Percentiles rank a stretch among this genome's conserved stretches.
phyloP scores from a whole-genome alignment of 1,284 basidiomycete species.

The Moesziomyces aphidis region DNA sequence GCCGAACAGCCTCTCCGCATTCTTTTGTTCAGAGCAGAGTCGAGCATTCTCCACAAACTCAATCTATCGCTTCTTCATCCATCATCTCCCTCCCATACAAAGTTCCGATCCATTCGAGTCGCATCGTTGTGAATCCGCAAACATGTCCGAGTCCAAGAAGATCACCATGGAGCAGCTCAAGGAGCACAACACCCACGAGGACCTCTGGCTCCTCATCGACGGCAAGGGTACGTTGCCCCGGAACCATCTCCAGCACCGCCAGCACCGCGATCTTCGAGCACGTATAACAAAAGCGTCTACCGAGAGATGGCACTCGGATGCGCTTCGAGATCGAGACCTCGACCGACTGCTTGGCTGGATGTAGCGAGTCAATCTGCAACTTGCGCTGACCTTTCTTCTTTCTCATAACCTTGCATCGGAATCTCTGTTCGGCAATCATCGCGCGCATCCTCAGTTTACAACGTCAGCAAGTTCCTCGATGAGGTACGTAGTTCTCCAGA shows the following conservation, averaged over 20 bases:
- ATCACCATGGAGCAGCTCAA: slow-evolving; percentile 65
- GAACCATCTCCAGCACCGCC: too few relatives aligned
- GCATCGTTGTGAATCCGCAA: slow-evolving; percentile 6
- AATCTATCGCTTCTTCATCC: neutral
- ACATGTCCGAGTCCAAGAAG: slow-evolving; percentile 49
- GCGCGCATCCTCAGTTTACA: slow-evolving; percentile 78
- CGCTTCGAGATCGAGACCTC: too few relatives aligned
- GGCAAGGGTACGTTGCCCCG: slow-evolving; percentile 56
- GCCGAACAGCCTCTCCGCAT: neutral
- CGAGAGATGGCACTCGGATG: too few relatives aligned
- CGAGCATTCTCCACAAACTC: neutral
- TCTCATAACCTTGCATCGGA: neutral
- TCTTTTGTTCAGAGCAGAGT: neutral
- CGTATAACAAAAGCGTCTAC: too few relatives aligned
- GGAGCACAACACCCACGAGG: slow-evolving; percentile 60
- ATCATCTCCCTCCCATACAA: neutral
- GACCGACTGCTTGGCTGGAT: neutral
- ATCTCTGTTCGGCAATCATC: neutral
- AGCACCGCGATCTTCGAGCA: too few relatives aligned
- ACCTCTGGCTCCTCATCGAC: slow-evolving; percentile 67
- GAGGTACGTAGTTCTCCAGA: slow-evolving; percentile 75
- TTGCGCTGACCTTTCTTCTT: slow-evolving; percentile 2
- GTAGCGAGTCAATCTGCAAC: neutral
- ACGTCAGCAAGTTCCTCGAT: slow-evolving; percentile 93
- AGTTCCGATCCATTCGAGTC: neutral